phyloP scores from a whole-genome alignment of 78 protist genomes.

The slime mould (Dictyostelium discoideum) region dicty_2.7 NC_007088.5:1720001-1720500 shows the following conservation, averaged over 20 bases:
- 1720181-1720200: slow-evolving; percentile 58
- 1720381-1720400: neutral
- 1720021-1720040: too few relatives aligned
- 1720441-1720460: slow-evolving; percentile 84
- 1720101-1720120: too few relatives aligned
- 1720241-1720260: neutral
- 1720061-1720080: neutral
- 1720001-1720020: neutral
- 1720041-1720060: too few relatives aligned
- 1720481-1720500: slow-evolving; percentile 89
- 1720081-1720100: neutral
- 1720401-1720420: slow-evolving; percentile 37
- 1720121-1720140: too few relatives aligned
- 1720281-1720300: slow-evolving; percentile 34
- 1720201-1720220: slow-evolving; percentile 11
- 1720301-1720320: slow-evolving; percentile 1
- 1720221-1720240: neutral
- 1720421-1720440: slow-evolving; percentile 5
- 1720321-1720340: neutral
- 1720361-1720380: slow-evolving; percentile 4
- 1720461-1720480: slow-evolving; percentile 82
- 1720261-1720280: neutral
- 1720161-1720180: slow-evolving; percentile 46
- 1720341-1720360: slow-evolving; percentile 19
- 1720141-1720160: neutral